Base-by-base conservation (phyloP, 2,329 filamentous ascomycete genomes). In the Cladosporium sp. region DNA sequence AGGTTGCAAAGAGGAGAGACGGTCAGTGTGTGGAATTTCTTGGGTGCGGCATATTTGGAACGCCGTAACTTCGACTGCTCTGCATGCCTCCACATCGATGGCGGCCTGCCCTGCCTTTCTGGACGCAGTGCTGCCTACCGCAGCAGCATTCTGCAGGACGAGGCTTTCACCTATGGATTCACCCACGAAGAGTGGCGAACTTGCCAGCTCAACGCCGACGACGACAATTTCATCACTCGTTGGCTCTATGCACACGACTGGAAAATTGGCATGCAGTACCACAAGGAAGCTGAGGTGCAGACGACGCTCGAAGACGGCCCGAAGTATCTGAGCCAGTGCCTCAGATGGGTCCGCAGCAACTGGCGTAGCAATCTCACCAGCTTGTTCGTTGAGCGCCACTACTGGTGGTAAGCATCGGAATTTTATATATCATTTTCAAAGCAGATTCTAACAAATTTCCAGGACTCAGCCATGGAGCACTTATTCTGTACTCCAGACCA, bases 291-390 rank as follows among this genome's bases (percentile, higher is more conserved):
- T 67, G 90, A 95, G 74, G 88, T 97, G 60, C 87, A 94, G 77
- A 97, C 93, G 24, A 97, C 92, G 3, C 81, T 97, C 39, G 93
- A 97, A 74, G 89, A 93, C 71, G 88, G 92, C 70, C 79, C 82
- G 57, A 95, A 92, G 70, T 97, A 96, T 70, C 78, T 97, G 62
- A 93, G 90, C 71, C 93, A 97, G 75, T 97, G 93, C 75, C 85
- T 93, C 47, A 84, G 93, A 48, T 97, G 93, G 93, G 91, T 94
- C 42, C 86, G 93, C 68, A 97, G 92, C 80, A 97, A 97, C 75
- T 97, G 93, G 93, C 83, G 93, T 70, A 96, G 91, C 78, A 97
- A 97, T 74, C 87, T 91, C 74, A 97, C 91, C 53, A 97, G 91
- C 73, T 81, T 97, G 69, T 82, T 93, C 63, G 84, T 84, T 62